Evolutionary conservation across 192 early-diverging fungal species (phyloP).

Genomic region (Coemansia sp.): DNA sequence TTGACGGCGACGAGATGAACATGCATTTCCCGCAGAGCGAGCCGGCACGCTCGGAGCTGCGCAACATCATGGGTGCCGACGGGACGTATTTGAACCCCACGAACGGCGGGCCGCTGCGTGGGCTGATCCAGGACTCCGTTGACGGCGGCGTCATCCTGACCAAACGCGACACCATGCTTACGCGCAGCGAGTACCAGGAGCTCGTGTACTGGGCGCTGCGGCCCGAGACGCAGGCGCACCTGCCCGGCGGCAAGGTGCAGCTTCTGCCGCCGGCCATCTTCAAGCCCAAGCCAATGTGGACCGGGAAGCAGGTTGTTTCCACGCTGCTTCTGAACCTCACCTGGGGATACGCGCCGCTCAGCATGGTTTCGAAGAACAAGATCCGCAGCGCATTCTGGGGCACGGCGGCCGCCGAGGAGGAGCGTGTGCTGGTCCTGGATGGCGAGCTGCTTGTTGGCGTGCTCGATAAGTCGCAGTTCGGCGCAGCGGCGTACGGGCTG

Average conservation of each 20-base stretch:
- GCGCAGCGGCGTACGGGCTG: constrained; percentile 86
- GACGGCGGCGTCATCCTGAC: constrained; percentile 96
- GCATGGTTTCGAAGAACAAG: constrained; percentile 85
- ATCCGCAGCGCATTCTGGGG: constrained; percentile 89
- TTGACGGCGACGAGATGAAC: constrained; percentile 99
- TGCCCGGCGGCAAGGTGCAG: constrained; percentile 71
- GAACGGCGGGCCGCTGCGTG: constrained; percentile 93
- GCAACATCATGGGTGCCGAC: constrained; percentile 92
- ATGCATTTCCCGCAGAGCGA: constrained; percentile 99
- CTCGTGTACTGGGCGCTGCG: constrained; percentile 86
- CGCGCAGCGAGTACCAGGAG: constrained; percentile 89
- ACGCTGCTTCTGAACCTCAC: constrained; percentile 94
- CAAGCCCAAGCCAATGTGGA: constrained; percentile 90
- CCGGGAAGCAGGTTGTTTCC: constrained; percentile 96
- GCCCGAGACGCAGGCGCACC: constrained; percentile 60
- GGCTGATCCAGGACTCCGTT: constrained; percentile 98
- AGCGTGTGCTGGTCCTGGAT: constrained; percentile 77
- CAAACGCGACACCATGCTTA: constrained; percentile 83
- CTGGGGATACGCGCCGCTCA: constrained; percentile 70
- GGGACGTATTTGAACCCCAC: constrained; percentile 97
- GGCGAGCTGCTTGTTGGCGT: constrained; percentile 91
- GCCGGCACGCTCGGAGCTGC: constrained; percentile 92
- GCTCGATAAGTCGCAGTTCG: constrained; percentile 97
- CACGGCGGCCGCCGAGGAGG: constrained; percentile 73
- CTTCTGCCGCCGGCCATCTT: constrained; percentile 85